Base-by-base conservation (phyloP, 495 filamentous ascomycete genomes). In the Hyphodiscus hymeniophilus region DNA sequence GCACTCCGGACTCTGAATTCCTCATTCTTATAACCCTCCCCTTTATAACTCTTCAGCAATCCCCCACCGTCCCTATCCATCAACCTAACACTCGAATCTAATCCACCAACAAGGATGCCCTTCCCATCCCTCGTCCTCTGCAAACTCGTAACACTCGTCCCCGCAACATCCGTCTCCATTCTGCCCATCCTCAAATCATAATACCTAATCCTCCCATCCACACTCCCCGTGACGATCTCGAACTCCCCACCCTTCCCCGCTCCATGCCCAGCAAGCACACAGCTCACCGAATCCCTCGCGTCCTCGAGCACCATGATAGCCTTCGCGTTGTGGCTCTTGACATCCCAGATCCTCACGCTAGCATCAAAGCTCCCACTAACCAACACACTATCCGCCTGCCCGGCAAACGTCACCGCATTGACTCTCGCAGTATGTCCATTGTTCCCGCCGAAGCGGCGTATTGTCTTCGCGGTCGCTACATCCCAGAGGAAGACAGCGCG, bases 401-500 rank as follows among this genome's bases (percentile, higher is more conserved):
- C 89, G 0, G 75, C 88, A 56, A 94, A 95, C 24, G 71, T 67
- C 3, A 90, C 85, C 12, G 72, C 65, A 63, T 97, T 94, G 28
- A 98, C 70, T 21, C 87, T 67, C 15, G 76, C 75, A 31, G 68
- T 70, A 66, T 94, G 88, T 3, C 82, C 87, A 38, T 71, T 66
- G 45, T 65, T 57, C 22, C 71, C 70, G 23, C 70, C 72, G 70
- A 89, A 94, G 24, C 91, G 73, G 23, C 82, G 73, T 13, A 83
- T 59, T 0, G 91, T 95, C 55, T 68, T 66, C 7, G 82, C 87
- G 4, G 83, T 82, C 4, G 79, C 67, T 0, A 96, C 92, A 66
- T 98, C 92, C 92, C 92, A 98, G 15, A 94, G 74, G 60, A 95
- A 94, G 3, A 94, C 87, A 55, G 74, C 74, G 54, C 87, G 80